Evolutionary conservation across 768 basidiomycete genomes (phyloP).

Genomic region (Cystofilobasidium macerans): DNA sequence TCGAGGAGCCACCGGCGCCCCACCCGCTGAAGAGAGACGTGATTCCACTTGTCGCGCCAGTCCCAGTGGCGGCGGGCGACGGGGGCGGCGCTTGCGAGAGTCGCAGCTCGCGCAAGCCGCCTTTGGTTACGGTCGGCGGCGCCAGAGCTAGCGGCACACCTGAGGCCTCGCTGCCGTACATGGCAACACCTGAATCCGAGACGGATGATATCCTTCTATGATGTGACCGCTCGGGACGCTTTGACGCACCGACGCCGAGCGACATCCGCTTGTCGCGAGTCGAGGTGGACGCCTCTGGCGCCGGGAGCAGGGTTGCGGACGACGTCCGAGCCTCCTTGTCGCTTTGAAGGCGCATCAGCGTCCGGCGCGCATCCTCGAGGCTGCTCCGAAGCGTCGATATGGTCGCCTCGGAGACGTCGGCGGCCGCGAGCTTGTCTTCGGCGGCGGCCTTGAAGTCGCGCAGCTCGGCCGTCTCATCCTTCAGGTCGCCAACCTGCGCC

Average conservation of each 20-base stretch:
- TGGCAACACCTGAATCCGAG: not conserved
- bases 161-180: no score
- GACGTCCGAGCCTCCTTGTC: constrained; percentile 9
- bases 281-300: not conserved
- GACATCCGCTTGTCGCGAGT: constrained; percentile 24
- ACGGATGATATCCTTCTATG: not conserved
- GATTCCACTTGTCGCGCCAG: no score
- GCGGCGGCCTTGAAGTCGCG: not conserved
- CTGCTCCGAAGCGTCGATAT: constrained; percentile 8
- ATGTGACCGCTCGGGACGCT: not conserved
- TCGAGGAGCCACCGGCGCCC: not conserved
- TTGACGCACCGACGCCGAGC: constrained; percentile 10
- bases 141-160: no score
- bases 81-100: not conserved
- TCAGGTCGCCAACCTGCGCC: constrained; percentile 8
- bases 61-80: not conserved
- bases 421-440: constrained; percentile 3
- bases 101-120: not conserved
- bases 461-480: constrained; percentile 19
- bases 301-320: not conserved
- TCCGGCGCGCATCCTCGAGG: constrained; percentile 19
- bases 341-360: constrained; percentile 18
- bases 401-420: constrained; percentile 1
- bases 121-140: not conserved
- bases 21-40: not conserved